Evolutionary conservation across 1,139 yeast species (phyloP), one percentile per base, ranked within the genome.

Genomic region (Candida sojae): DNA sequence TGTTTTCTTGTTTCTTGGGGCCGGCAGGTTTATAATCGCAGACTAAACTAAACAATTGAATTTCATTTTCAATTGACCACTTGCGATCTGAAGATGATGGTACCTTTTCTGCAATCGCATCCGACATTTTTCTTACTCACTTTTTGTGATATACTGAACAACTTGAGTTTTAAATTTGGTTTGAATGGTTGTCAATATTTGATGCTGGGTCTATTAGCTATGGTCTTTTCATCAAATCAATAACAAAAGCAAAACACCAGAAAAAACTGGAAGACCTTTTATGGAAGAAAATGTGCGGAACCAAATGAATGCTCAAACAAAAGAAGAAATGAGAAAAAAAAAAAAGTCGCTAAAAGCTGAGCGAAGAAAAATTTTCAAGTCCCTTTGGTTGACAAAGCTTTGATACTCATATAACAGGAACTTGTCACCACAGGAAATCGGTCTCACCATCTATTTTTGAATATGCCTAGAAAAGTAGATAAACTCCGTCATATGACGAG

Each of bases 21-120:
- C 88, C 88, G 3, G 81, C 70, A 0, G 96, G 96, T 59, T 85
- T 85, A 66, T 74, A 77, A 53, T 82, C 85, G 55, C 93, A 83
- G 2, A 87, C 73, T 45, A 89, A 82, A 49, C 81, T 73, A 58
- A 86, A 81, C 35, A 88, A 73, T 53, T 74, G 73, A 44, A 85
- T 82, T 61, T 88, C 96, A 52, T 86, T 88, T 45, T 82, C 84
- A 2, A 75, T 62, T 8, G 76, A 66, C 96, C 96, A 77, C 68
- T 51, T 39, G 40, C 57, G 44, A 23, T 21, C 29, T 5, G 25
- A n/a, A 17, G 38, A 4, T 12, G 25, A 4, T 11, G 35, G 10
- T 12, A 26, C 10, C 12, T 36, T n/a, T 7, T 36, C 39, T 5
- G 29, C 9, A 17, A 36, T 9, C 10, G 36, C 10, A 17, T 8